Conservation (phyloP, 2,329 filamentous ascomycete genomes). For the Talaromyces sp. region DNA sequence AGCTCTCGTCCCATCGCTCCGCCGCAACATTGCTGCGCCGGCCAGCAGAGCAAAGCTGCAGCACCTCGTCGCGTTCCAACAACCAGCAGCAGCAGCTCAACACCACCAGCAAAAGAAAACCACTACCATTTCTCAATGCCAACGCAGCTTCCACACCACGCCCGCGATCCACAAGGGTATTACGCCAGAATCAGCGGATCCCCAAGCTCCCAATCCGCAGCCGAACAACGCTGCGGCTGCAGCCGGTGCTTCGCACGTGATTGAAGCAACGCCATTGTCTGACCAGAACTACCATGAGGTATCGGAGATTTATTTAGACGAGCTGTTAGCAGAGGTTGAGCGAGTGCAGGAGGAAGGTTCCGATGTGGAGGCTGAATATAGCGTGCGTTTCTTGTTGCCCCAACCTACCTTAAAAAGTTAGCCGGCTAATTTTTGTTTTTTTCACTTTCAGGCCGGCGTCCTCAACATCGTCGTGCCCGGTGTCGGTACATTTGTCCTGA, state of each 20-base stretch:
- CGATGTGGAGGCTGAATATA: conserved; percentile 83
- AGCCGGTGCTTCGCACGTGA: conserved; percentile 37
- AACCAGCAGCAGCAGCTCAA: neutral
- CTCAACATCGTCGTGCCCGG: conserved; percentile 68
- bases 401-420: neutral
- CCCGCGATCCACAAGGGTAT: conserved; percentile 45
- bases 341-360: conserved; percentile 65
- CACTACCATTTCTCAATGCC: neutral
- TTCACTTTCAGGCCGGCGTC: conserved; percentile 66
- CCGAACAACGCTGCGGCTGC: conserved; percentile 26
- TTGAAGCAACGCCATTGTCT: conserved; percentile 60
- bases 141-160: conserved; percentile 31
- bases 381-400: conserved; percentile 52
- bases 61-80: neutral
- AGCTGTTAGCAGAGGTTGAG: conserved; percentile 60
- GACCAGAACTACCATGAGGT: conserved; percentile 71
- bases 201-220: conserved; percentile 39
- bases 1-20: conserved; percentile 28
- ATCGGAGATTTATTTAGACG: conserved; percentile 69
- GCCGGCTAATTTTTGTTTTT: neutral
- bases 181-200: conserved; percentile 56
- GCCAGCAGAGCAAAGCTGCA: neutral
- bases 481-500: conserved; percentile 83
- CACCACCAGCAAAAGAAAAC: conserved; percentile 2
- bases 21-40: conserved; percentile 6